Evolutionary conservation across 306 rosid genomes (phyloP).

Genomic region (Nissolia schottii): DNA sequence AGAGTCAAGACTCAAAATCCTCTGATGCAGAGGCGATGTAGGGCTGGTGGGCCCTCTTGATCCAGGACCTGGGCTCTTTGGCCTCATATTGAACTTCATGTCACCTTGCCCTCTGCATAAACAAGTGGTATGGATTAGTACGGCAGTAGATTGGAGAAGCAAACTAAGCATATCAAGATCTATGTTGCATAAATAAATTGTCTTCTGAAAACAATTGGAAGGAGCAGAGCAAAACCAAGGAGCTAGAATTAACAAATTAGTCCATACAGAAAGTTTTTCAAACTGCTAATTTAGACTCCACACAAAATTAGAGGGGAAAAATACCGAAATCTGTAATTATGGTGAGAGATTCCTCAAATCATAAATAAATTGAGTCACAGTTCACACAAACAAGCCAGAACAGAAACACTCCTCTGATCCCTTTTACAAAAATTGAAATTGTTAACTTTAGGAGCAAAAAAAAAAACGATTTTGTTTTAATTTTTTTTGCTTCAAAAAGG

Average conservation of each 20-base stretch:
- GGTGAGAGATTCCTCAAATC: not conserved
- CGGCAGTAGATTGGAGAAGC: constrained; percentile 18
- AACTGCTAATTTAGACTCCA: not conserved
- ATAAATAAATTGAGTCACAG: not conserved
- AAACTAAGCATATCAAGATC: constrained; percentile 2
- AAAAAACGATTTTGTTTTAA: not conserved
- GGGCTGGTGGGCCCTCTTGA: constrained; percentile 91
- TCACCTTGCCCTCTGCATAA: constrained; percentile 58
- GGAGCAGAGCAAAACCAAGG: too few relatives aligned
- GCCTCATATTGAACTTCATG: constrained; percentile 43
- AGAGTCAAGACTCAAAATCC: constrained; percentile 61
- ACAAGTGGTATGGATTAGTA: constrained; percentile 24
- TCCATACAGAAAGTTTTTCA: not conserved
- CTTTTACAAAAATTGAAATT: not conserved
- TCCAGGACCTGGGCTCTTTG: constrained; percentile 80
- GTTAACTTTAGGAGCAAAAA: not conserved
- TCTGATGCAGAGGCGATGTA: constrained; percentile 81
- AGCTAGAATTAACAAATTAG: not conserved
- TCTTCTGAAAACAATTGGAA: constrained; percentile 3
- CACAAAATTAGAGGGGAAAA: too few relatives aligned
- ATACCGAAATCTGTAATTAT: not conserved
- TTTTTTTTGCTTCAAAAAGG: not conserved
- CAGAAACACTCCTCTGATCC: not conserved
- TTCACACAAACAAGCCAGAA: not conserved
- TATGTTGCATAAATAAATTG: not conserved